Evolutionary conservation across 2,329 filamentous ascomycete genomes (phyloP), one percentile per base, ranked within the genome.

Genomic region (Xylaria hypoxylon): DNA sequence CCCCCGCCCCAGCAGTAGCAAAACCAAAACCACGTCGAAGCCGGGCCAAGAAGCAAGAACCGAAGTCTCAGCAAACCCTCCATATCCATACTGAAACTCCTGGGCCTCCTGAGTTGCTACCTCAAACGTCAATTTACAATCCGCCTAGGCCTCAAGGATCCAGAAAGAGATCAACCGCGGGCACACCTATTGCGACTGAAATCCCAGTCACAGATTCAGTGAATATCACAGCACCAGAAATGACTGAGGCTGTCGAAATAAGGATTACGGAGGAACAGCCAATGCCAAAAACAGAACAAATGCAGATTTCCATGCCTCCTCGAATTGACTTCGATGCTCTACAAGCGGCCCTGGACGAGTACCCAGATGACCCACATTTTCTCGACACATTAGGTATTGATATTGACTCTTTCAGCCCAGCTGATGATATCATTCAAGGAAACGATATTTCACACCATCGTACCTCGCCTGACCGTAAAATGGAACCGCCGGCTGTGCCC

Each of bases 91-190:
- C 79, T 17, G 82, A 81, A 61, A 80, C 78, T 3, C 82, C 82
- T 10, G 82, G 81, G 1, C 81, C 81, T 7, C 79, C 79, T 2
- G 80, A 83, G 59, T 71, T 83, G 22, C 68, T 84, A 6, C 82
- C 82, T 2, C 77, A 77, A 24, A 81, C 78, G 7, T 82, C 80
- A 47, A 75, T 83, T 7, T 83, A 82, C 69, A 81, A 80, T n/a
- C 63, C 68, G 10, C 67, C 52, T 79, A 80, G 61, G 52, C 47
- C 62, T 2, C 76, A 76, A 31, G 64, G 61, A 22, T 64, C 71
- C 24, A 70, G 59, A 65, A 68, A 64, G 31, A 50, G 40, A 33
- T 64, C 65, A 15, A 60, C 59, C n/a, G 58, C 62, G 11, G 64
- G 56, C 44, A 68, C 72, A 8, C 68, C 71, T n/a, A 35, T 65